Conservation (phyloP, 352 stramenopile species). For the Blastocystis sp. region DNA sequence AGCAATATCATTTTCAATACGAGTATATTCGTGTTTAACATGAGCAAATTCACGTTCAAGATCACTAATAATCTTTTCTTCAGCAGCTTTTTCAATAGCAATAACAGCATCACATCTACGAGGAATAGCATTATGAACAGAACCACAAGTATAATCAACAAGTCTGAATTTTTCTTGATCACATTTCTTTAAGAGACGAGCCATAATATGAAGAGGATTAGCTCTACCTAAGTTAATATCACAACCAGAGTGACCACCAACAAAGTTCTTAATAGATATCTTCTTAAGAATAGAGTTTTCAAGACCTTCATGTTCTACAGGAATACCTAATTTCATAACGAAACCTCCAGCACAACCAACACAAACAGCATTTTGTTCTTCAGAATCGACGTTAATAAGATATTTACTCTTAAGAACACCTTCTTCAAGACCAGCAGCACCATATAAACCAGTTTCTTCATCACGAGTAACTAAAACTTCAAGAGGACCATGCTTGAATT, state of each 20-base stretch:
- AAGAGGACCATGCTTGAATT: conserved; percentile 41
- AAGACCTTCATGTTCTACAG: conserved; percentile 1
- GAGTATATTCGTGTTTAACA: conserved; percentile 31
- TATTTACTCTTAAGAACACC: conserved; percentile 40
- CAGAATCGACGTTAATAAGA: conserved; percentile 47
- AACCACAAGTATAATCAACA: conserved; percentile 41
- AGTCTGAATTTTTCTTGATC: conserved; percentile 36
- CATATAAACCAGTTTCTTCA: conserved; percentile 47
- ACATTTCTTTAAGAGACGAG: conserved; percentile 29
- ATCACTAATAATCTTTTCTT: conserved; percentile 35
- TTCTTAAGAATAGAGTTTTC: conserved; percentile 14
- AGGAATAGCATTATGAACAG: conserved; percentile 48
- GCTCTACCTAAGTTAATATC: conserved; percentile 43
- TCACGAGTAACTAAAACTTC: conserved; percentile 47
- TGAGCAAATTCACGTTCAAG: conserved; percentile 34
- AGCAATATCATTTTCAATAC: conserved; percentile 19
- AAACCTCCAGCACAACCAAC: conserved; percentile 46
- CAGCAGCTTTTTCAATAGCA: conserved; percentile 38
- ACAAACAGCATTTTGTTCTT: conserved; percentile 45
- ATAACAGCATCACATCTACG: conserved; percentile 43
- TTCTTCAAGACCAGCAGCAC: conserved; percentile 43
- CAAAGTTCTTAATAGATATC: conserved; percentile 41
- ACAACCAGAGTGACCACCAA: conserved; percentile 45
- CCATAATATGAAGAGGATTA: conserved; percentile 39
- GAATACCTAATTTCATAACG: conserved; percentile 38